Base-by-base conservation (phyloP, 2,329 filamentous ascomycete species). In the Daldinia sp. region DNA sequence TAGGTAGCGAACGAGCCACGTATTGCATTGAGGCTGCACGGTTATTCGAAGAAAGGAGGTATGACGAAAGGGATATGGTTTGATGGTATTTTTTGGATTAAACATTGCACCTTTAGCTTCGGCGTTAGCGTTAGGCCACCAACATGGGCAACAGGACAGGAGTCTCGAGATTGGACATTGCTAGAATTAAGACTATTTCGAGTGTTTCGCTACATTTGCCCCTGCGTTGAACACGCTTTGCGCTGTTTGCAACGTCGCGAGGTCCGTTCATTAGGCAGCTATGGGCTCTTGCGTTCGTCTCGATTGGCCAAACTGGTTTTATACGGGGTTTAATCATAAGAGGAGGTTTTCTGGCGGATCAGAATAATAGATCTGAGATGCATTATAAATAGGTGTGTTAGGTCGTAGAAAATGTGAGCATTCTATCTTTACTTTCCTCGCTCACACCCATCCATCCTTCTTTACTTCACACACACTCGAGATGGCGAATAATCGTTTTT, bases 11-110 rank as follows among this genome's bases (percentile, higher is more conserved):
- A 17, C 86, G 84, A 51, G 90, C 89, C 4, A 88, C 91, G 47
- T 97, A 96, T 79, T 98, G 94, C 77, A 88, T 95, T 63, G 94
- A 98, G 77, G 94, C 94, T 3, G 93, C 92, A 5, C 89, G 92
- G 77, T 79, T 98, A 49, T 97, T 97, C 81, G 92, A 93, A 17
- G 91, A 90, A 68, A 74, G 73, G 61, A 71, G 74, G 55, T 75
- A 75, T 54, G 65, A 68, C 25, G 71, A 74, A 54, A 70, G 71
- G 63, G 75, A 76, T 62, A 71, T 73, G 67, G 73, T 74, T 50
- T 76, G 41, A 72, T 49, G 43, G 53, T 47, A 35, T 57, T 55
- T 50, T 51, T 9, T 50, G 48, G 35, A 17, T 25, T 49, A 55
- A 27, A 55, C 57, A 66, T 61, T 63, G 47, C 58, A 61, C 39